Conservation (phyloP, 257 asterid genomes). For the Solanum chilense region DNA sequence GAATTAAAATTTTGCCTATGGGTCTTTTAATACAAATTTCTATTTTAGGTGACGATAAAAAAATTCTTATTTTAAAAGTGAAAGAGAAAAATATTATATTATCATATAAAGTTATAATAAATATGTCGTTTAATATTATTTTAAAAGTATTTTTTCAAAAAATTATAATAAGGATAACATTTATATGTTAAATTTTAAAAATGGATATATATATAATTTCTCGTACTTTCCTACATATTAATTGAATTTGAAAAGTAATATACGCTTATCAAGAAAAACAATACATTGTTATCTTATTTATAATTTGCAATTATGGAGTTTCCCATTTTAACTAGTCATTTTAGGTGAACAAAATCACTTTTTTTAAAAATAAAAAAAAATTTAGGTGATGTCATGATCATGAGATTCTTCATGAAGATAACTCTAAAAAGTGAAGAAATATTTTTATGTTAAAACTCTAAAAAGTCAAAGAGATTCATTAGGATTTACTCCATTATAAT, state of each 20-base stretch:
- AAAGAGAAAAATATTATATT: neutral
- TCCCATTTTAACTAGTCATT: neutral
- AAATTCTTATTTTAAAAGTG: too few relatives aligned
- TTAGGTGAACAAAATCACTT: neutral
- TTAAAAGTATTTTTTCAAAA: too few relatives aligned
- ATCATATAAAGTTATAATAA: too few relatives aligned
- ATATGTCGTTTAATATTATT: neutral
- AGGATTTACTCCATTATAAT: neutral
- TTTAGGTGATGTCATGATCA: neutral
- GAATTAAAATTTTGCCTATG: too few relatives aligned
- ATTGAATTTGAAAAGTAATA: too few relatives aligned
- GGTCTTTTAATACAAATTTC: neutral
- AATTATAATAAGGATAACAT: neutral
- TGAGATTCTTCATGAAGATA: neutral
- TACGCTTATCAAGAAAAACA: too few relatives aligned
- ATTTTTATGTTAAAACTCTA: neutral
- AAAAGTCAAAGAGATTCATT: neutral
- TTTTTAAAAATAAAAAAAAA: too few relatives aligned
- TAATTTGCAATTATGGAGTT: too few relatives aligned
- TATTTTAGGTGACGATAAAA: too few relatives aligned
- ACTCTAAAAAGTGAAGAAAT: neutral
- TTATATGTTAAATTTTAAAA: too few relatives aligned
- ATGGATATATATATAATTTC: too few relatives aligned
- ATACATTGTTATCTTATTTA: neutral
- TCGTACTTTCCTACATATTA: too few relatives aligned